A percentile compares a stretch with the other conserved stretches of the same genome.
Evolutionary conservation across 208 protist genomes (phyloP).

Genomic region (Lotmaria passim): DNA sequence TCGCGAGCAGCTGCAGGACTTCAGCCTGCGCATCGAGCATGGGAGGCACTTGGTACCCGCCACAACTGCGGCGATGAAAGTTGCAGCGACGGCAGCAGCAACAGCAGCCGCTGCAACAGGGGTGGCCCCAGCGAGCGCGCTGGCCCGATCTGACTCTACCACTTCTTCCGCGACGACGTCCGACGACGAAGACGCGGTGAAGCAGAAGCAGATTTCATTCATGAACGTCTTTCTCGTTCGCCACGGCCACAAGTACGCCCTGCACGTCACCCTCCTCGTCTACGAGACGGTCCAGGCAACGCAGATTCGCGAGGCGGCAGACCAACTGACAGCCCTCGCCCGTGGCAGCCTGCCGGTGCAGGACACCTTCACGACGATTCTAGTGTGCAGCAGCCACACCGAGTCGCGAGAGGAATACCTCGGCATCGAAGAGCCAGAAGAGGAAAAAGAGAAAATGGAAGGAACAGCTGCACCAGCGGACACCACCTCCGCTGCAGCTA

Average conservation of each 20-base stretch:
- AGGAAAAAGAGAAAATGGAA: conserved; percentile 11
- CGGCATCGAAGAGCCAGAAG: background rate
- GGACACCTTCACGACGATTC: conserved; percentile 63
- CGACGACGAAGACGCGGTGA: conserved; percentile 16
- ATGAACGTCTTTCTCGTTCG: conserved; percentile 88
- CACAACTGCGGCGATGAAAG: background rate
- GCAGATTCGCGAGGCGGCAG: conserved; percentile 43
- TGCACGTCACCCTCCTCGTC: conserved; percentile 79
- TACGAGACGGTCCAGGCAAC: conserved; percentile 39
- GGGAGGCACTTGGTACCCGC: conserved; percentile 11
- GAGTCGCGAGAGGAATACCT: conserved; percentile 34
- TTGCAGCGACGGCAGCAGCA: background rate
- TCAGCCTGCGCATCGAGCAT: conserved; percentile 38
- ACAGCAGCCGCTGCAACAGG: background rate
- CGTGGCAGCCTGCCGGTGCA: conserved; percentile 51
- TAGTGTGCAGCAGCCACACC: conserved; percentile 44
- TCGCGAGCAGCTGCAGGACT: conserved; percentile 67
- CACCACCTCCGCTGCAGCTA: no score
- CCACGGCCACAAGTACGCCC: conserved; percentile 79
- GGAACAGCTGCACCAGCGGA: background rate
- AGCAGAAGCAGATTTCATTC: conserved; percentile 44
- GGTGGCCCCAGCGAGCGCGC: background rate
- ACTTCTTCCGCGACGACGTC: conserved; percentile 4
- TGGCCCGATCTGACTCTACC: background rate
- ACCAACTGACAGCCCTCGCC: conserved; percentile 62